A percentile compares a stretch with the other conserved stretches of the same genome.
Evolutionary conservation across 805 yeast genomes (phyloP).

Genomic region (Ogataea pini): DNA sequence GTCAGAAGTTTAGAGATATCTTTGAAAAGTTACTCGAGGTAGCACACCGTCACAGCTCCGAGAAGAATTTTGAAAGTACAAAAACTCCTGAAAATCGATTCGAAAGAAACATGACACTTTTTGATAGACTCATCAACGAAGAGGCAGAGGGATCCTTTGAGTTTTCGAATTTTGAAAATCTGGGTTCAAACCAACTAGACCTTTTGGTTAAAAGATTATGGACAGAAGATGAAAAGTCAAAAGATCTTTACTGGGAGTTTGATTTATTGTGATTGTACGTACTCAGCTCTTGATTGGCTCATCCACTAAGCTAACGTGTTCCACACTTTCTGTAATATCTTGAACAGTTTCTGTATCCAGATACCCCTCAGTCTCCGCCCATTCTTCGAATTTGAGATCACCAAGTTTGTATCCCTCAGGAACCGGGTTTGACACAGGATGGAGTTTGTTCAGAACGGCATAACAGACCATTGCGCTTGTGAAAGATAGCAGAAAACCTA

Average conservation of each 20-base stretch:
- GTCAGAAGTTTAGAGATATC: conserved; percentile 18
- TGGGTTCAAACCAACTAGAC: conserved; percentile 14
- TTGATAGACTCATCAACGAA: conserved; percentile 9
- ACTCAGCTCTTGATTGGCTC: background rate
- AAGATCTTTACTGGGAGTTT: conserved; percentile 4
- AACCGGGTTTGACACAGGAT: conserved; percentile 6
- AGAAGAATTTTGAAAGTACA: background rate
- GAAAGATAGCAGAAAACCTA: conserved; percentile 19
- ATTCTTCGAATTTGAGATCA: conserved; percentile 12
- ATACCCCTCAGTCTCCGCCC: conserved; percentile 11
- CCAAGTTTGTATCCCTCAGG: conserved; percentile 1
- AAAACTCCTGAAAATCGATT: background rate
- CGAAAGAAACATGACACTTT: conserved; percentile 11
- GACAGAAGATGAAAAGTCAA: background rate
- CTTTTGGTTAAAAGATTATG: conserved; percentile 11
- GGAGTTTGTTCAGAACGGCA: conserved; percentile 7
- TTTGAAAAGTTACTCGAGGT: conserved; percentile 20
- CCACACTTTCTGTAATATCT: conserved; percentile 6
- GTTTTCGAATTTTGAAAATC: conserved; percentile 12
- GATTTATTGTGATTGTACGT: conserved; percentile 4
- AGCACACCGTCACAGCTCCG: conserved; percentile 4
- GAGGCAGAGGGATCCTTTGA: conserved; percentile 14
- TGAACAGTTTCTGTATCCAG: conserved; percentile 10
- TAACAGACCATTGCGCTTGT: conserved; percentile 11
- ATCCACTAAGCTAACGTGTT: background rate